phyloP scores from a whole-genome alignment of 2,329 filamentous ascomycete species.

The Didymella exigua region DNA sequence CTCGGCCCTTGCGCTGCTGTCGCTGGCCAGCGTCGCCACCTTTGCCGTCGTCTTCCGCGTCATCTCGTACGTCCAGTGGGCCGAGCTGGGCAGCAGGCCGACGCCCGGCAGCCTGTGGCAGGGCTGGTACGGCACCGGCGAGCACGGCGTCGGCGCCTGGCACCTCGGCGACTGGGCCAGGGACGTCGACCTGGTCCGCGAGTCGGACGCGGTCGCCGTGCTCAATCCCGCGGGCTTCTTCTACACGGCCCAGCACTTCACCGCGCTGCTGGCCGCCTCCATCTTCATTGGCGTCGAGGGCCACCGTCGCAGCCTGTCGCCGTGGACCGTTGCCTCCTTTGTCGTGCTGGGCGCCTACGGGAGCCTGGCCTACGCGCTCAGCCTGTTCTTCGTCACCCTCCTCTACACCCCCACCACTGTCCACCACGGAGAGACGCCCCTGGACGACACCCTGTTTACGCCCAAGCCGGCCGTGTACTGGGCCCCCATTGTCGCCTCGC shows the following conservation, averaged over 20 bases:
- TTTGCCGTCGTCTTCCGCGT: conserved; percentile 53
- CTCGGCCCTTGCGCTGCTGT: conserved; percentile 53
- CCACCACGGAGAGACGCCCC: conserved; percentile 36
- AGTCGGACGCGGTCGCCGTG: conserved; percentile 61
- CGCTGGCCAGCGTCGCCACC: conserved; percentile 53
- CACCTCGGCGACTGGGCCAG: conserved; percentile 60
- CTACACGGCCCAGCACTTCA: conserved; percentile 67
- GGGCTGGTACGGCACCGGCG: conserved; percentile 49
- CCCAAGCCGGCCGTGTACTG: conserved; percentile 44
- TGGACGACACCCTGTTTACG: conserved; percentile 42
- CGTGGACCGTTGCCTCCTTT: conserved; percentile 58
- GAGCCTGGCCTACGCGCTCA: conserved; percentile 66
- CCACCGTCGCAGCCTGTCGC: conserved; percentile 61
- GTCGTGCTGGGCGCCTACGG: conserved; percentile 64
- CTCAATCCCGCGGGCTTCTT: conserved; percentile 63
- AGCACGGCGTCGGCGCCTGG: conserved; percentile 38
- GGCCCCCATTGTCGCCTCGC: conserved; percentile 53
- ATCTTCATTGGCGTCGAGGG: conserved; percentile 65
- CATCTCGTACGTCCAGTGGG: conserved; percentile 59
- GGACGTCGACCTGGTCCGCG: conserved; percentile 58
- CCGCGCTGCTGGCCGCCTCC: conserved; percentile 61
- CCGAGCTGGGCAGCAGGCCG: conserved; percentile 48
- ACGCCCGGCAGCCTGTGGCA: conserved; percentile 50
- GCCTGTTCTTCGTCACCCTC: conserved; percentile 66
- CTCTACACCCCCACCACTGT: conserved; percentile 62